A percentile compares a stretch with the other conserved stretches of the same genome.
Evolutionary conservation across 192 early-diverging fungal genomes (phyloP).

Genomic region (Oehlia diaphana): DNA sequence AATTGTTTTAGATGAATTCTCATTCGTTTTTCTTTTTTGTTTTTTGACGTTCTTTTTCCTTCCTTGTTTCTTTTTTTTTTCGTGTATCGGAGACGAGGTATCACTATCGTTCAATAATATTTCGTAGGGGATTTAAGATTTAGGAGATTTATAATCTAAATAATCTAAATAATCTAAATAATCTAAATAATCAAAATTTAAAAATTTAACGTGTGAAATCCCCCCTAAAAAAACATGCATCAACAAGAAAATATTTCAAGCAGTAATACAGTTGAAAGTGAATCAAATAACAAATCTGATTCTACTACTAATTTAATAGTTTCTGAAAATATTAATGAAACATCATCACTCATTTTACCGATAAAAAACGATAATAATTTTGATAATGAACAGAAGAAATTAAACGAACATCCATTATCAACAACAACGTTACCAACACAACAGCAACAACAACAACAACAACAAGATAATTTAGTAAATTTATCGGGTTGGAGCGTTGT

Average conservation of each 20-base stretch:
- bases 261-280: not conserved
- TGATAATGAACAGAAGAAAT: too few species aligned
- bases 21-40: not conserved
- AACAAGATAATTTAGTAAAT: not conserved
- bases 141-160: too few species aligned
- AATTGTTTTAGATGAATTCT: too few species aligned
- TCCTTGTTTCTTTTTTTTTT: too few species aligned
- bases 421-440: not conserved
- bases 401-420: too few species aligned
- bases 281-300: not conserved
- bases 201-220: too few species aligned
- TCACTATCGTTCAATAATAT: too few species aligned
- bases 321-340: not conserved
- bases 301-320: not conserved
- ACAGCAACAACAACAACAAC: too few species aligned
- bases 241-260: not conserved
- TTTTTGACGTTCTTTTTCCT: not conserved
- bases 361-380: not conserved
- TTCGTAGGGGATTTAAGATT: too few species aligned
- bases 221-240: not conserved
- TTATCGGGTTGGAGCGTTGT: conserved; percentile 6
- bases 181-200: too few species aligned
- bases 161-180: too few species aligned
- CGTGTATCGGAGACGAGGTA: too few species aligned
- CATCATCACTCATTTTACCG: not conserved